Base-by-base conservation (phyloP, 768 basidiomycete species). In the Leccinum longicurvipes region DNA sequence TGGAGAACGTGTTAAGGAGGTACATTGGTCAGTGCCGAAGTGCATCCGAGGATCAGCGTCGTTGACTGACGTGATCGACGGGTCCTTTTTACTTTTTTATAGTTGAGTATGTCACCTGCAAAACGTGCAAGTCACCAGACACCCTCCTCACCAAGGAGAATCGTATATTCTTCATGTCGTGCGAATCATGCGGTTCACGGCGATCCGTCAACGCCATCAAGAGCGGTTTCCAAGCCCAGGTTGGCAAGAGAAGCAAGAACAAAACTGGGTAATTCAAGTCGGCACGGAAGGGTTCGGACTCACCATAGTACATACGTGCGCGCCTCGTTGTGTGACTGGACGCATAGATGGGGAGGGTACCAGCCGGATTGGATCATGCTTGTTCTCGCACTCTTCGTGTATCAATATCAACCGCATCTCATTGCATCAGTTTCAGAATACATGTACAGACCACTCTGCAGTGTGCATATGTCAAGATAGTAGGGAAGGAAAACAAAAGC, bases 81-180 rank as follows among this genome's bases (percentile, higher is more conserved):
- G 11, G 1, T n/a, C n/a, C 3, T n/a, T 36, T 36, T 36, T 36
- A 3, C 9, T 2, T 42, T 11, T 11, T 42, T 57, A 12, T 62
- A 96, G 95, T 96, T 58, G 95, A 98, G 77, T 98, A 98, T 74
- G 96, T 98, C 58, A 95, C 95, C 36, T 99, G 97, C 84, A 96
- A 97, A 75, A 98, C 95, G 39, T 99, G 97, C 82, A 99, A 98
- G 77, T 98, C 96, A 1, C 92, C 92, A 45, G 97, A 99, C 72
- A 99, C 97, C 3, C 83, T 97, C 19, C 83, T 99, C 34, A 87
- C 89, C 27, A 99, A 98, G 74, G 95, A 98, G 76, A 97, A 97
- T 73, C 91, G 97, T 75, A 92, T 99, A 70, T 98, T 95, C 81
- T 99, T 99, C 82, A 90, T 92, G 84, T 82, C 91, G 0, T 94